A percentile compares a stretch with the other conserved stretches of the same genome.
These are phyloP conservation scores for Pilatotrama ljubarskyi DNA, from an alignment of 768 basidiomycete species.

Conservation along the genomic window DNA sequence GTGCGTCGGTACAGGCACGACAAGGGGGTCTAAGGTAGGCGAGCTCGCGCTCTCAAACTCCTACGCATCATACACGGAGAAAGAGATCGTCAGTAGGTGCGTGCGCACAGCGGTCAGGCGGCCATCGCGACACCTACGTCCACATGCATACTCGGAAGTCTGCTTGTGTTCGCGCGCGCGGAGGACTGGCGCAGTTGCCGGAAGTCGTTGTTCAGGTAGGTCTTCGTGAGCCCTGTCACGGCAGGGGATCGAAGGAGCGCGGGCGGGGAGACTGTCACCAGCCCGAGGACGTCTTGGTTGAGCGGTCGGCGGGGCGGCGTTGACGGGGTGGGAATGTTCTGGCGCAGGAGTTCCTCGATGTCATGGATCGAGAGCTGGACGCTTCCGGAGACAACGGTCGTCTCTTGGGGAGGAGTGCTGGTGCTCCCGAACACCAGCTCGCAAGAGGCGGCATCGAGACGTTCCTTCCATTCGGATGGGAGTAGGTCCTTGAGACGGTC, in stretches of 20 bases:
- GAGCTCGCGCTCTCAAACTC: constrained; percentile 36
- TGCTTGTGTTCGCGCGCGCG: constrained; percentile 79
- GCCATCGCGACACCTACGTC: constrained; percentile 50
- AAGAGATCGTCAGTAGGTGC: constrained; percentile 9
- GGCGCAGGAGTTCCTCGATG: constrained; percentile 49
- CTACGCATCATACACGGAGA: constrained; percentile 21
- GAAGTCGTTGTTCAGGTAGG: constrained; percentile 80
- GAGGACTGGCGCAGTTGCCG: constrained; percentile 70
- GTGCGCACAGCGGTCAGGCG: constrained; percentile 25
- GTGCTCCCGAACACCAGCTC: constrained; percentile 23
- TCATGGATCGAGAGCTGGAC: constrained; percentile 40
- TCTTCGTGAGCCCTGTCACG: constrained; percentile 79
- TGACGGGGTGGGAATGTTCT: constrained; percentile 41
- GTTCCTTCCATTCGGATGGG: constrained; percentile 29
- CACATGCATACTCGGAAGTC: constrained; percentile 84
- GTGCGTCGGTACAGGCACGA: constrained; percentile 24
- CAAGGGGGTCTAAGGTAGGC: constrained; percentile 28
- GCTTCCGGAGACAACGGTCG: constrained; percentile 38
- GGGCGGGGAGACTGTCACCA: constrained; percentile 69
- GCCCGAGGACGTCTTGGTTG: constrained; percentile 59
- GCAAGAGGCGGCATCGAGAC: constrained; percentile 36
- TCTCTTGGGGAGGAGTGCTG: constrained; percentile 20
- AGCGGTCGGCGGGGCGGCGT: constrained; percentile 54
- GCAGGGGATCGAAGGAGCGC: constrained; percentile 70
- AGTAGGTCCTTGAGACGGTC: constrained; percentile 37